phyloP scores from a whole-genome alignment of 2,329 filamentous ascomycete species.

The Fusarium annulatum region DNA sequence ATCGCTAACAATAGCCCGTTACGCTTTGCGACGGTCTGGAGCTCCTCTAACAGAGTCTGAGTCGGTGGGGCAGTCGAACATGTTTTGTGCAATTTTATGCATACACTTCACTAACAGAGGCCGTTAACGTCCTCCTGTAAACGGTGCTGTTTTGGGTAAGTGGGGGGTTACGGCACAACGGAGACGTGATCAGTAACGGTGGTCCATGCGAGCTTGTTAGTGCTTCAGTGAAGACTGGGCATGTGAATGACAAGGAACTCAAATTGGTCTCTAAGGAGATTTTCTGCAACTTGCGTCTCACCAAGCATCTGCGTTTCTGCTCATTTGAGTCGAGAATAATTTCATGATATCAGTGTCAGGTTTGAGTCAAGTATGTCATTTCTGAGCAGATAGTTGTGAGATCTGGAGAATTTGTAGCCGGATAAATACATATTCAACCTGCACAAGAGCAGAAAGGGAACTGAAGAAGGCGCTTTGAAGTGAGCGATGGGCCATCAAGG shows the following conservation, averaged over 20 bases:
- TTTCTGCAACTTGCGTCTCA: neutral
- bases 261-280: neutral
- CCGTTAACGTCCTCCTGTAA: neutral
- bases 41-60: constrained; percentile 9
- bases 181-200: constrained; percentile 1
- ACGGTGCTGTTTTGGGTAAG: constrained; percentile 20
- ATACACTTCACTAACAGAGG: neutral
- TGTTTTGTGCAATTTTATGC: constrained; percentile 26
- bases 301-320: neutral
- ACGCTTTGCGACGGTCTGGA: neutral
- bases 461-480: neutral
- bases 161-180: constrained; percentile 16
- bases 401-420: neutral
- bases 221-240: neutral
- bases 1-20: constrained; percentile 11
- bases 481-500: neutral
- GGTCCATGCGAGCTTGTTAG: neutral
- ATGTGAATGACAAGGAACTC: neutral
- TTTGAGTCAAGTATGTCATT: neutral
- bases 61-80: neutral
- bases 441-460: neutral
- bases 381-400: neutral
- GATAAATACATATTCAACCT: neutral
- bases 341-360: neutral
- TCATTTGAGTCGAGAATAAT: neutral